Conservation (phyloP, 352 stramenopile species). For the Phytophthora quininea region DNA sequence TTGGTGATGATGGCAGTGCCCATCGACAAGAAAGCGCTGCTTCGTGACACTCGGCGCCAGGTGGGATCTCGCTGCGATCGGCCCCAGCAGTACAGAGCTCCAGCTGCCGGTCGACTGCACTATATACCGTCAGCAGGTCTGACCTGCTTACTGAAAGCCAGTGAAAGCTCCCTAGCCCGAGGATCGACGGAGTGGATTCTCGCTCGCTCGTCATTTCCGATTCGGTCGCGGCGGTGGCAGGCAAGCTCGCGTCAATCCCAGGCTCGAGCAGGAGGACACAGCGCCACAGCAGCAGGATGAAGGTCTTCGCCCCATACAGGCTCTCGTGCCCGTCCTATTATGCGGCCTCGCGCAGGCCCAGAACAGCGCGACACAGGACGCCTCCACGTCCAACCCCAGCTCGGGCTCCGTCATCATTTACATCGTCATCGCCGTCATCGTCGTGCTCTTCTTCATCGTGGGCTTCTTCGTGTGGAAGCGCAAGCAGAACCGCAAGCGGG, state of each 20-base stretch:
- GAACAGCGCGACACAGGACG: slow-evolving; percentile 4
- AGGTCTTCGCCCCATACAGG: slow-evolving; percentile 6
- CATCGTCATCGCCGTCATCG: slow-evolving; percentile 59
- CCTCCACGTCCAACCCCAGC: slow-evolving; percentile 21
- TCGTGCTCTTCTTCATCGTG: slow-evolving; percentile 53
- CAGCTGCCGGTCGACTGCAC: background rate
- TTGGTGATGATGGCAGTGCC: background rate
- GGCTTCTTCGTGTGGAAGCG: slow-evolving; percentile 62
- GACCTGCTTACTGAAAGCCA: slow-evolving; percentile 17
- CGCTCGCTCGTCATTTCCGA: slow-evolving; percentile 28
- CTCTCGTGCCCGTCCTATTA: slow-evolving; percentile 19
- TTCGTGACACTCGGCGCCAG: slow-evolving; percentile 21
- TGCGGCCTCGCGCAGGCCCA: slow-evolving; percentile 2
- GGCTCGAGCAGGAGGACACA: too few relatives aligned
- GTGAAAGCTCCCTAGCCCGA: slow-evolving; percentile 24
- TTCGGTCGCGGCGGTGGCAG: slow-evolving; percentile 12
- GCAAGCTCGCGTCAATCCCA: background rate
- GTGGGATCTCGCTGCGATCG: slow-evolving; percentile 9
- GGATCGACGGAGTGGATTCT: slow-evolving; percentile 20
- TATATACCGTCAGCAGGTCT: background rate
- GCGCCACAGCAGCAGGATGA: slow-evolving; percentile 11
- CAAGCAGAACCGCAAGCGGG: slow-evolving; percentile 37
- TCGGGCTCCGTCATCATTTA: slow-evolving; percentile 56
- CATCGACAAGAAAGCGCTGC: background rate
- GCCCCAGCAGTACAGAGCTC: background rate